These are phyloP conservation scores for Ephemerocybe angulata DNA, from an alignment of 768 basidiomycete species.

Conservation along the genomic window DNA sequence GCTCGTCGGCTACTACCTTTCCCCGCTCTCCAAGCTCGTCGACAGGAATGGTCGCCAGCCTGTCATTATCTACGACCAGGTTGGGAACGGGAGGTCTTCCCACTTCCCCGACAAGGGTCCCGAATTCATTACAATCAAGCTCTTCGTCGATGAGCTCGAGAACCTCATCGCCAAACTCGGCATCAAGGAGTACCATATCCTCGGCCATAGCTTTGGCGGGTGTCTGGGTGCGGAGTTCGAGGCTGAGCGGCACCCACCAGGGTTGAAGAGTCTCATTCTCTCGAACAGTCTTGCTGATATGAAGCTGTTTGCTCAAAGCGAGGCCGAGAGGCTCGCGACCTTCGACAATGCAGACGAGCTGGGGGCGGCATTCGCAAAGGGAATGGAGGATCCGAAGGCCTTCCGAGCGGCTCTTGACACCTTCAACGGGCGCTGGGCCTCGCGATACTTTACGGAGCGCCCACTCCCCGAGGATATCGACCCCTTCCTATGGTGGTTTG, in stretches of 20 bases:
- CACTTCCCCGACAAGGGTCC: conserved; percentile 41
- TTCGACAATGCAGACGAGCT: conserved; percentile 16
- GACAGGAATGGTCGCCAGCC: background rate
- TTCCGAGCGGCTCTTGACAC: conserved; percentile 18
- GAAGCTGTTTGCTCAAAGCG: conserved; percentile 23
- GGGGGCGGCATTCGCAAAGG: conserved; percentile 15
- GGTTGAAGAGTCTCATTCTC: background rate
- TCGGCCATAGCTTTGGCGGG: conserved; percentile 60
- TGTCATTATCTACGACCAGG: conserved; percentile 56
- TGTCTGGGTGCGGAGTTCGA: conserved; percentile 45
- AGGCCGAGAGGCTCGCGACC: conserved; percentile 15
- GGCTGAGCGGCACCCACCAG: conserved; percentile 33
- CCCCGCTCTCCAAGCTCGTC: conserved; percentile 7
- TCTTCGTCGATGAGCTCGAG: conserved; percentile 53
- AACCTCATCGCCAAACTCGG: conserved; percentile 43
- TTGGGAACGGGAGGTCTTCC: conserved; percentile 49
- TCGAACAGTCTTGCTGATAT: conserved; percentile 28
- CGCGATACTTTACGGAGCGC: conserved; percentile 20
- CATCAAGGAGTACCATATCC: conserved; percentile 39
- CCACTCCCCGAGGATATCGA: conserved; percentile 21
- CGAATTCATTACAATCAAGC: conserved; percentile 49
- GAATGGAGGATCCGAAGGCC: conserved; percentile 15
- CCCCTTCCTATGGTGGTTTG: conserved; percentile 21
- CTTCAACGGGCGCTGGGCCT: conserved; percentile 16
- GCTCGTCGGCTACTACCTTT: conserved; percentile 40